Evolutionary conservation across 371 early-diverging fungal genomes (phyloP).

Genomic region (Rhizopus microsporus): DNA sequence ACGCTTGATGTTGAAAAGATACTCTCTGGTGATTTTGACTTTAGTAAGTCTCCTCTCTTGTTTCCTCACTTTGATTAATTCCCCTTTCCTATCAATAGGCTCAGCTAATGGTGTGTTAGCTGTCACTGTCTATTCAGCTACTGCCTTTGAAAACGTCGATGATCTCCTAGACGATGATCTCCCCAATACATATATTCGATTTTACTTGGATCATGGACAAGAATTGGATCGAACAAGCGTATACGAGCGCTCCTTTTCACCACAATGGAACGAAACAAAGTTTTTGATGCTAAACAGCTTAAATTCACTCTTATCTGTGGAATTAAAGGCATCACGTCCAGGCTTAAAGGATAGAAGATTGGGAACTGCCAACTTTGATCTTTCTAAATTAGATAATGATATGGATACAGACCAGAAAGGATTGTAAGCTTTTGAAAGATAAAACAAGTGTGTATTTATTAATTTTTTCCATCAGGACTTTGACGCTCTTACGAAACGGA

Average conservation of each 20-base stretch:
- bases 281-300: constrained; percentile 59
- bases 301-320: constrained; percentile 52
- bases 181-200: constrained; percentile 81
- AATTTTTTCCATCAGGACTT: constrained; percentile 20
- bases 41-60: constrained; percentile 26
- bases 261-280: constrained; percentile 64
- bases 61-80: not conserved
- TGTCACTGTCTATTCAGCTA: constrained; percentile 76
- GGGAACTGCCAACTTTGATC: constrained; percentile 53
- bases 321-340: constrained; percentile 35
- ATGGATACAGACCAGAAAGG: constrained; percentile 41
- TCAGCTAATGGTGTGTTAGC: constrained; percentile 85
- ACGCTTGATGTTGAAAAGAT: constrained; percentile 81
- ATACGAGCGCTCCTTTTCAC: constrained; percentile 58
- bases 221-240: constrained; percentile 69
- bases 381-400: constrained; percentile 56
- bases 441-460: not conserved
- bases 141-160: constrained; percentile 76
- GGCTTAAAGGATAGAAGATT: constrained; percentile 41
- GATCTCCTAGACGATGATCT: constrained; percentile 58
- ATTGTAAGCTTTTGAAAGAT: constrained; percentile 25
- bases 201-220: constrained; percentile 75
- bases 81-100: constrained; percentile 29
- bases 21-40: constrained; percentile 66
- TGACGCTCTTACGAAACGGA: constrained; percentile 47